phyloP scores from a whole-genome alignment of 2,329 filamentous ascomycete genomes.

The Trichophyton mentagrophytes region DNA sequence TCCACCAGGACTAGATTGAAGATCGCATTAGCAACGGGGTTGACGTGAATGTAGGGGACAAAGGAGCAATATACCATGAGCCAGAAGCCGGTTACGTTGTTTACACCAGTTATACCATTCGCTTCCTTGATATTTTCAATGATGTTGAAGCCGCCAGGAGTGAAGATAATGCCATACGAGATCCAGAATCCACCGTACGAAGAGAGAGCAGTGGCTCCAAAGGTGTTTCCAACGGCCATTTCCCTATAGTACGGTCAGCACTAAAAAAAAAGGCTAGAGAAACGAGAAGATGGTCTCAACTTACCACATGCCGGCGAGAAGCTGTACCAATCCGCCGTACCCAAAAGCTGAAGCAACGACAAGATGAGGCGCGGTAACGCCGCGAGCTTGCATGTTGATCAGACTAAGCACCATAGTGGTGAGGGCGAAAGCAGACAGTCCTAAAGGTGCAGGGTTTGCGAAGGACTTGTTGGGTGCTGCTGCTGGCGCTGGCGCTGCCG shows the following conservation, averaged over 20 bases:
- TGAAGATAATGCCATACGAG: conserved; percentile 57
- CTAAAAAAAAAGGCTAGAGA: neutral
- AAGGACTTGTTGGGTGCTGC: conserved; percentile 48
- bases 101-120: conserved; percentile 30
- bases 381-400: conserved; percentile 56
- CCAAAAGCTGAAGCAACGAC: conserved; percentile 57
- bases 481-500: conserved; percentile 34
- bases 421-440: conserved; percentile 65
- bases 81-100: conserved; percentile 59
- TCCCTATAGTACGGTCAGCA: conserved; percentile 44
- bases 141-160: conserved; percentile 54
- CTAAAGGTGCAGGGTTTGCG: conserved; percentile 66
- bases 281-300: conserved; percentile 15
- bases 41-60: neutral
- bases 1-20: conserved; percentile 54
- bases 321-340: conserved; percentile 67
- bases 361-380: conserved; percentile 50
- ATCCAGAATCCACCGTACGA: conserved; percentile 83
- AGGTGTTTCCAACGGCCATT: conserved; percentile 78
- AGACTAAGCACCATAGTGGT: conserved; percentile 69
- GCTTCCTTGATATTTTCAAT: conserved; percentile 31
- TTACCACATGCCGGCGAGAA: conserved; percentile 77
- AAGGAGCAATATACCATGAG: conserved; percentile 40
- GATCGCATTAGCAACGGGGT: conserved; percentile 6
- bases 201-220: conserved; percentile 67